Percentiles rank a stretch among this genome's conserved stretches.
Evolutionary conservation across 257 asterid genomes (phyloP).

Genomic region (Nicotiana otophora): DNA sequence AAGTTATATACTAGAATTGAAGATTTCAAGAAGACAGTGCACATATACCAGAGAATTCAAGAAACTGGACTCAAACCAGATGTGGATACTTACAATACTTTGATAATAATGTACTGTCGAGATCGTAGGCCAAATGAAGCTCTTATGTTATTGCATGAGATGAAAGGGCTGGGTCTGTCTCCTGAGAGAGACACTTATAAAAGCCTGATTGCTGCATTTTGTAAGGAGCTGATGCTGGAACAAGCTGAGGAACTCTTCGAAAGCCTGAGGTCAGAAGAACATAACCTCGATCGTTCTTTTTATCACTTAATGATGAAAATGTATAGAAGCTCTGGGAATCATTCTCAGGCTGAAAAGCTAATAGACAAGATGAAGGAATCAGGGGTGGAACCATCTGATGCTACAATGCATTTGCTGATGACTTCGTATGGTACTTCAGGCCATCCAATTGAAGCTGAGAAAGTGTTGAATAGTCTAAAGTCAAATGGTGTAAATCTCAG

Average conservation of each 20-base stretch:
- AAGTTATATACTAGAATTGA: slow-evolving; percentile 59
- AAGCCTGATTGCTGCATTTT: slow-evolving; percentile 81
- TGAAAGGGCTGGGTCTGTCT: slow-evolving; percentile 46
- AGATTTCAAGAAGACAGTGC: slow-evolving; percentile 77
- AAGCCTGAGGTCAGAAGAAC: slow-evolving; percentile 51
- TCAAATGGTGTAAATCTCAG: slow-evolving; percentile 49
- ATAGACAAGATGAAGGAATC: slow-evolving; percentile 77
- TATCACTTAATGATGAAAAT: slow-evolving; percentile 97
- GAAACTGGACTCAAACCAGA: slow-evolving; percentile 73
- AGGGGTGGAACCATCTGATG: slow-evolving; percentile 72
- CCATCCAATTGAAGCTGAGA: slow-evolving; percentile 83
- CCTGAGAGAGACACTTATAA: slow-evolving; percentile 74
- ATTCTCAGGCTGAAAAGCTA: slow-evolving; percentile 69
- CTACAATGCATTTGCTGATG: slow-evolving; percentile 95
- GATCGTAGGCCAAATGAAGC: slow-evolving; percentile 90
- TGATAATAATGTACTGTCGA: slow-evolving; percentile 86
- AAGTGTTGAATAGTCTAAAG: slow-evolving; percentile 66
- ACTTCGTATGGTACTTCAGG: slow-evolving; percentile 95
- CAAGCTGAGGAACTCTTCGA: slow-evolving; percentile 84
- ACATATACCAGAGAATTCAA: slow-evolving; percentile 60
- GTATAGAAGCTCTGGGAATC: slow-evolving; percentile 69
- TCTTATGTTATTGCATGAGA: slow-evolving; percentile 52
- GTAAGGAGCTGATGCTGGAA: slow-evolving; percentile 72
- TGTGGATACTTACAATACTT: slow-evolving; percentile 67
- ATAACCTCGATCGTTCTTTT: slow-evolving; percentile 65